Conservation (phyloP, 2,329 filamentous ascomycete genomes). For the Pseudocercospora ulei region DNA sequence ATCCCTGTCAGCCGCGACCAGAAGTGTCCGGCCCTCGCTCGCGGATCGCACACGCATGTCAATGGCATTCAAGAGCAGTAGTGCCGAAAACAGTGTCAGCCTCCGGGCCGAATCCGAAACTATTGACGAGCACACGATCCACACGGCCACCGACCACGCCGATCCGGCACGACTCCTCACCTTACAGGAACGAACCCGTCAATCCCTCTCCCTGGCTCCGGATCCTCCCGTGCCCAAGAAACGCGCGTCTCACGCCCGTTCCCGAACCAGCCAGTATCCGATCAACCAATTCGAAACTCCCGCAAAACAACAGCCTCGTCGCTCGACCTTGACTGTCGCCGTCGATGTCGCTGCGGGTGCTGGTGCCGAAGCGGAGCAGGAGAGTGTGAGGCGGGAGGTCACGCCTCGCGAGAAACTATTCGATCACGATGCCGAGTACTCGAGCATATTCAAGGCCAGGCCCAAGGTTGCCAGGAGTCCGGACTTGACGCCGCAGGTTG, state of each 20-base stretch:
- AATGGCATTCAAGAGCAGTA: slow-evolving; percentile 35
- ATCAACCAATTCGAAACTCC: slow-evolving; percentile 51
- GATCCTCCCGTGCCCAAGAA: slow-evolving; percentile 20
- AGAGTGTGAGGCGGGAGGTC: slow-evolving; percentile 30
- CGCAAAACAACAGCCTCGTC: slow-evolving; percentile 28
- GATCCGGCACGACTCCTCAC: slow-evolving; percentile 33
- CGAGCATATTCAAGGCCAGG: slow-evolving; percentile 73
- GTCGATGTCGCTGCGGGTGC: background rate
- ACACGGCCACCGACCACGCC: slow-evolving; percentile 17
- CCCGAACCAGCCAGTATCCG: slow-evolving; percentile 38
- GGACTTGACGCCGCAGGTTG: slow-evolving; percentile 14
- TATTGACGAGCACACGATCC: background rate
- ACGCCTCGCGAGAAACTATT: slow-evolving; percentile 61
- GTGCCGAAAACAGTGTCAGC: slow-evolving; percentile 8
- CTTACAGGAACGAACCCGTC: slow-evolving; percentile 66
- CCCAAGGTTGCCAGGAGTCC: slow-evolving; percentile 74
- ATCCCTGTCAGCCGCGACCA: slow-evolving; percentile 7
- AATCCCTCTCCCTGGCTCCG: slow-evolving; percentile 63
- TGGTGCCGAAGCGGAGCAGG: background rate
- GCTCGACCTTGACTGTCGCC: slow-evolving; percentile 16
- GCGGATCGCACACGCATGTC: slow-evolving; percentile 42
- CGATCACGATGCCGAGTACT: slow-evolving; percentile 61
- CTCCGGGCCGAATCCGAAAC: background rate
- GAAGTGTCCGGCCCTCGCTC: slow-evolving; percentile 35
- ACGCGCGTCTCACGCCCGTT: slow-evolving; percentile 32